Evolutionary conservation across 2,329 filamentous ascomycete genomes (phyloP).

Genomic region (Cladobotryum protrusum): DNA sequence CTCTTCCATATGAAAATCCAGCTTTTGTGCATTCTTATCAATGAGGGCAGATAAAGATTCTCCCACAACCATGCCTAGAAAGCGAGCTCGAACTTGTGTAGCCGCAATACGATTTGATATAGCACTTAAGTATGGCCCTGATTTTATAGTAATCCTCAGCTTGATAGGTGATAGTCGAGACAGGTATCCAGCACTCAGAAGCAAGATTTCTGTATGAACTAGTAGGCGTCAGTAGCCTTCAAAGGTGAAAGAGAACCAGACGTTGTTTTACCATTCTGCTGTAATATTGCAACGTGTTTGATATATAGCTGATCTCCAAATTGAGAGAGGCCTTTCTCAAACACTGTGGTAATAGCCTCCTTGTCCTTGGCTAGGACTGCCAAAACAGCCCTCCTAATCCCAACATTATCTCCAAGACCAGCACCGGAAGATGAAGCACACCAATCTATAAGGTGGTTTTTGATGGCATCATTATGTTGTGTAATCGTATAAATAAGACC

Average conservation of each 20-base stretch:
- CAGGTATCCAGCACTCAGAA: constrained; percentile 72
- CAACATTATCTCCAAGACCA: constrained; percentile 56
- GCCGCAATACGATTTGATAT: constrained; percentile 81
- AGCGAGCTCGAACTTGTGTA: constrained; percentile 66
- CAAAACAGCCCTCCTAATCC: constrained; percentile 60
- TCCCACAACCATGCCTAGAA: constrained; percentile 83
- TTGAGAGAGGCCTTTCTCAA: constrained; percentile 63
- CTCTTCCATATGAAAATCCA: constrained; percentile 82
- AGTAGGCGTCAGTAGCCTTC: constrained; percentile 16
- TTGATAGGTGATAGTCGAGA: constrained; percentile 59
- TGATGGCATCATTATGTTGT: constrained; percentile 40
- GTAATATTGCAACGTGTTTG: constrained; percentile 72
- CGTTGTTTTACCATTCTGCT: constrained; percentile 70
- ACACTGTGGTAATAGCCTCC: constrained; percentile 45
- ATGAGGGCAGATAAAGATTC: constrained; percentile 61
- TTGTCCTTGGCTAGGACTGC: constrained; percentile 49
- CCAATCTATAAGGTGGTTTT: constrained; percentile 56
- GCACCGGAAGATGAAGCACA: constrained; percentile 58
- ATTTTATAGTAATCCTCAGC: constrained; percentile 63
- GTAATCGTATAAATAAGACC: constrained; percentile 48
- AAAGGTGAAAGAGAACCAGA: neutral
- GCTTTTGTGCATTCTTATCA: constrained; percentile 61
- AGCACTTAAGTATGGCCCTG: constrained; percentile 65
- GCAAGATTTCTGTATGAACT: constrained; percentile 75
- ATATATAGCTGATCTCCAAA: constrained; percentile 88